These are phyloP conservation scores for Naematelia aurantialba DNA, from an alignment of 768 basidiomycete genomes.

Conservation along the genomic window DNA sequence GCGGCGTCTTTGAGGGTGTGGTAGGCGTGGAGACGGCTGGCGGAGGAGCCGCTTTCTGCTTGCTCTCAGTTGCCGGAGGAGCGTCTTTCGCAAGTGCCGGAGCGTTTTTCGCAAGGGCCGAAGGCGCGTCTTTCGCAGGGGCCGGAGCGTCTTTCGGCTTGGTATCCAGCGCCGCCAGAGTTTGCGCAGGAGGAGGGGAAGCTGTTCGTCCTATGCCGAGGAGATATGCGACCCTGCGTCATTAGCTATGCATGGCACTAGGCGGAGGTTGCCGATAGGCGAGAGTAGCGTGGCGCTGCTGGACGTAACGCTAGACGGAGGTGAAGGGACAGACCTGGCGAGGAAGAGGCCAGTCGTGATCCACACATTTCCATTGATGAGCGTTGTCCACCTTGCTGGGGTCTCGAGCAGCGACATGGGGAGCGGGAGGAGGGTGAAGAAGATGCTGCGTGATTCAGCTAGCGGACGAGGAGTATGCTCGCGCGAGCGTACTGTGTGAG, in stretches of 20 bases:
- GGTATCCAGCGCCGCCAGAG: not conserved
- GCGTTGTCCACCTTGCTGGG: slow-evolving; percentile 36
- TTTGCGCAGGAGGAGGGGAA: not conserved
- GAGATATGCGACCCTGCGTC: slow-evolving; percentile 11
- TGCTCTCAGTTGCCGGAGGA: too few species aligned
- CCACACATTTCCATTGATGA: slow-evolving; percentile 44
- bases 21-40: not conserved
- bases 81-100: slow-evolving; percentile 1
- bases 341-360: slow-evolving; percentile 42
- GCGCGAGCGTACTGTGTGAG: slow-evolving; percentile 17
- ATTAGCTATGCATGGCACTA: not conserved
- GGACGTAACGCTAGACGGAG: too few species aligned
- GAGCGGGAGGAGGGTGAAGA: slow-evolving; percentile 38
- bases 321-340: slow-evolving; percentile 16
- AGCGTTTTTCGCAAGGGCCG: too few species aligned
- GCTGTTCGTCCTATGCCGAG: slow-evolving; percentile 13
- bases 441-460: slow-evolving; percentile 24
- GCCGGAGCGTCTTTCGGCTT: slow-evolving; percentile 1
- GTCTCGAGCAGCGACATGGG: slow-evolving; percentile 34
- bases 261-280: too few species aligned
- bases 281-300: too few species aligned
- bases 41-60: too few species aligned
- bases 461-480: not conserved
- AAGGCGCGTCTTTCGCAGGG: not conserved
- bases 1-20: not conserved